Percentiles rank a stretch among this genome's conserved stretches.
Conservation (phyloP, 805 yeast genomes). For the Saturnispora diversa region DNA sequence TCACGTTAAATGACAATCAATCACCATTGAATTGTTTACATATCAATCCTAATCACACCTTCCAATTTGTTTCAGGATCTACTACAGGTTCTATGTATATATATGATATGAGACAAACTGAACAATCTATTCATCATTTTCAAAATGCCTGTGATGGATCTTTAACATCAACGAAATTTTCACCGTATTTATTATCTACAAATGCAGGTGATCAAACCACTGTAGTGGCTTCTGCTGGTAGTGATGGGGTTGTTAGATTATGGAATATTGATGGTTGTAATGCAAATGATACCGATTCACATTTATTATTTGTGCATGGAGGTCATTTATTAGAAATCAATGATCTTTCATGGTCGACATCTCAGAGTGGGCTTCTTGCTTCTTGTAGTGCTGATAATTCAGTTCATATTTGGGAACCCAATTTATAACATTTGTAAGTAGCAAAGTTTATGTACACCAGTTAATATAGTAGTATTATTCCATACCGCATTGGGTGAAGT, state of each 20-base stretch:
- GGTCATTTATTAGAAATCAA: conserved; percentile 87
- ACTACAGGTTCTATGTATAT: conserved; percentile 45
- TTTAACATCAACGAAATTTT: conserved; percentile 68
- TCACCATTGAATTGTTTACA: conserved; percentile 44
- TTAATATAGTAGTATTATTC: no score
- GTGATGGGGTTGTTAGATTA: conserved; percentile 53
- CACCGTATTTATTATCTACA: conserved; percentile 43
- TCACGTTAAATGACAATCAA: not conserved
- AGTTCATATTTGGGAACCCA: conserved; percentile 79
- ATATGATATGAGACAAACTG: conserved; percentile 56
- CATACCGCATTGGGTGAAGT: no score
- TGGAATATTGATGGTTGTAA: conserved; percentile 40
- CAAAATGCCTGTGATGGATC: conserved; percentile 39
- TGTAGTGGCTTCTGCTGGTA: conserved; percentile 54
- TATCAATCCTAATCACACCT: conserved; percentile 49
- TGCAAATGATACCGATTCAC: conserved; percentile 13
- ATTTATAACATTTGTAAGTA: not conserved
- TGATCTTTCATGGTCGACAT: conserved; percentile 76
- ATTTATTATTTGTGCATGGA: conserved; percentile 57
- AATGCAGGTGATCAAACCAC: not conserved
- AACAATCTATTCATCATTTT: conserved; percentile 26
- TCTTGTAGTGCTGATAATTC: conserved; percentile 82
- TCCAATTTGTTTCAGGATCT: conserved; percentile 62
- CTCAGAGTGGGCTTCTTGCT: conserved; percentile 60
- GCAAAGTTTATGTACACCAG: no score